Conservation (phyloP, 768 basidiomycete species). For the Candolleomyces aberdarensis region DNA sequence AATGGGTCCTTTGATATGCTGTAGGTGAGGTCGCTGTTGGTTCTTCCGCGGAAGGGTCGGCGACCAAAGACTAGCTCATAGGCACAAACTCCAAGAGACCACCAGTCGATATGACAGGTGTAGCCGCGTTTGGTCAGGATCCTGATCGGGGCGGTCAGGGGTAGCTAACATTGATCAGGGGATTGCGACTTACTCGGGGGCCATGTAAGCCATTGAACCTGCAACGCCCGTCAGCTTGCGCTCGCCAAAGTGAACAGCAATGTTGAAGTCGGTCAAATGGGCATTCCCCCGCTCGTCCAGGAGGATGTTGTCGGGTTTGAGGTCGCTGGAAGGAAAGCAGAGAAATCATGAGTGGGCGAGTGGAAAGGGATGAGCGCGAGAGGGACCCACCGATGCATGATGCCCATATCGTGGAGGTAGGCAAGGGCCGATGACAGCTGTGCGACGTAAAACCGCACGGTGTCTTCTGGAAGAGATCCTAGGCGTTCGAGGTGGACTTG, state of each 20-base stretch:
- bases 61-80: slow-evolving; percentile 92
- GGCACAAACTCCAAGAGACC: slow-evolving; percentile 92
- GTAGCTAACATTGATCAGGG: not conserved
- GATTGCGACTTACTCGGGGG: slow-evolving; percentile 55
- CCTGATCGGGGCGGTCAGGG: slow-evolving; percentile 23
- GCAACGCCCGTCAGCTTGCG: slow-evolving; percentile 87
- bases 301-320: slow-evolving; percentile 98
- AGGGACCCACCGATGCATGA: slow-evolving; percentile 85
- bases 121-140: slow-evolving; percentile 93
- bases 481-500: slow-evolving; percentile 87
- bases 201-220: slow-evolving; percentile 99
- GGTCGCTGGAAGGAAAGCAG: slow-evolving; percentile 52
- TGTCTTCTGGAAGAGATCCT: slow-evolving; percentile 69
- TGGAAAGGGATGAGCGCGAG: slow-evolving; percentile 19
- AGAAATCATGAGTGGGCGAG: slow-evolving; percentile 17
- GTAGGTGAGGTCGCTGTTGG: slow-evolving; percentile 89
- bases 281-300: slow-evolving; percentile 95
- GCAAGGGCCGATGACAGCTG: slow-evolving; percentile 85
- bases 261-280: slow-evolving; percentile 97
- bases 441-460: slow-evolving; percentile 85
- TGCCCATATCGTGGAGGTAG: slow-evolving; percentile 88
- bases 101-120: slow-evolving; percentile 93
- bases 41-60: slow-evolving; percentile 89
- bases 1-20: slow-evolving; percentile 87
- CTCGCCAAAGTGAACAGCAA: slow-evolving; percentile 94